Percentiles rank a stretch among this genome's conserved stretches.
Evolutionary conservation across 768 basidiomycete genomes (phyloP).

Genomic region (Leucocoprinus leucothites): DNA sequence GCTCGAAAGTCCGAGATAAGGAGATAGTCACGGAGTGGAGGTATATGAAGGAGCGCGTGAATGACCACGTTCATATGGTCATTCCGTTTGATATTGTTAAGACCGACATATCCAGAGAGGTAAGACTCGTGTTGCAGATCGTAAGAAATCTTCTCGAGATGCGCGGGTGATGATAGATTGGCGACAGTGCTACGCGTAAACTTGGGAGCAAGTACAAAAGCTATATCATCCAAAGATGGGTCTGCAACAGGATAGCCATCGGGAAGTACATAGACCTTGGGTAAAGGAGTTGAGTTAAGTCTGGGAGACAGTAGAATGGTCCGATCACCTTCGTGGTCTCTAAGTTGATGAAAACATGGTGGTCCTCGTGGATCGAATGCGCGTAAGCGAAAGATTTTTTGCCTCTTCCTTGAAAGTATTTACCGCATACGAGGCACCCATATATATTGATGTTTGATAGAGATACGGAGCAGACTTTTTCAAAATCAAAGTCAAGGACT

Average conservation of each 20-base stretch:
- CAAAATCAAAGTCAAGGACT: conserved; percentile 96
- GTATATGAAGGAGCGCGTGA: conserved; percentile 87
- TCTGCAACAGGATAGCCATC: conserved; percentile 97
- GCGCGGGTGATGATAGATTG: conserved; percentile 52
- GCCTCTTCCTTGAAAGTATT: conserved; percentile 97
- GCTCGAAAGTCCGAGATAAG: conserved; percentile 70
- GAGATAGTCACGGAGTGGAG: conserved; percentile 85
- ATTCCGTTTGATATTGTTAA: conserved; percentile 97
- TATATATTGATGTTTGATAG: conserved; percentile 97
- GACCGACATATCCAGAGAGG: conserved; percentile 88
- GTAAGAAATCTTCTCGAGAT: conserved; percentile 73
- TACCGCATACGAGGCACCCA: conserved; percentile 95
- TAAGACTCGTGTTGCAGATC: conserved; percentile 83
- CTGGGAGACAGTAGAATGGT: conserved; percentile 13
- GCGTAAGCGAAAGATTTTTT: conserved; percentile 93
- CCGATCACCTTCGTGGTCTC: conserved; percentile 81
- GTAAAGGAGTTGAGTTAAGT: conserved; percentile 15
- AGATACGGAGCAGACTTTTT: conserved; percentile 97
- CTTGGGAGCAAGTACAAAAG: conserved; percentile 84
- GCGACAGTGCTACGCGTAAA: conserved; percentile 65
- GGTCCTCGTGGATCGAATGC: conserved; percentile 96
- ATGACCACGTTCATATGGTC: conserved; percentile 98
- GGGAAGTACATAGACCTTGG: conserved; percentile 92
- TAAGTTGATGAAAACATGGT: conserved; percentile 97
- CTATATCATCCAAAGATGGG: conserved; percentile 94